Base-by-base conservation (phyloP, 805 yeast genomes). In the Yamadazyma kitorensis region DNA sequence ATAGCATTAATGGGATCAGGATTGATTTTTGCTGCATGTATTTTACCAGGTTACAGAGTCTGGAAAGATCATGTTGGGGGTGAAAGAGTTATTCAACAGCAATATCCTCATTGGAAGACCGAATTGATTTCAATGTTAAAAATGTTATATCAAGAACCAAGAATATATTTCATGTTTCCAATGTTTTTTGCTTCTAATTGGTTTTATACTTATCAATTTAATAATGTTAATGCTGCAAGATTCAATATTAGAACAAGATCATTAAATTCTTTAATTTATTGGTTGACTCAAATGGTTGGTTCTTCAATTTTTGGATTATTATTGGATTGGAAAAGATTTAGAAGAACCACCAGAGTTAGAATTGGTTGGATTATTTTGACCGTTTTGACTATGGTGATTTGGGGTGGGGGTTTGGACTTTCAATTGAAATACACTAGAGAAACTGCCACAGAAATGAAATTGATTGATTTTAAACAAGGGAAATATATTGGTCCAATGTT, bases 131-230 rank as follows among this genome's bases (percentile, higher is more conserved):
- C 40, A 14, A 40, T 40, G 44, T 26, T 36, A 13, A 36, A 27
- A 24, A 34, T 40, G 34, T 23, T 40, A n/a, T 33, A 33, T 15
- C 31, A 40, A 22, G 44, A 40, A 25, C 74, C 74, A 27, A 63
- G 57, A 52, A 72, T 77, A 32, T 51, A 71, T 20, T 32, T 35
- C 51, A 47, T 76, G 52, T 70, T 78, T 64, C 84, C 83, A 20
- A 70, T 76, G 75, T 78, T 78, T 52, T 72, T 74, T 45, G 67
- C 79, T 15, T 74, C 82, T 27, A 78, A 78, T 61, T 78, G 78
- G 78, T 78, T 76, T 59, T 76, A 76, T 63, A 73, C 82, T 28
- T 78, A 78, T 55, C 82, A 78, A 56, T 76, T 73, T 47, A 76
- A 76, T 51, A 75, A 72, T 36, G 65, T 70, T 53, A 78, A 77